These are phyloP conservation scores for Paecilomyces formosus DNA, from an alignment of 2,329 filamentous ascomycete species.

Conservation along the genomic window DNA sequence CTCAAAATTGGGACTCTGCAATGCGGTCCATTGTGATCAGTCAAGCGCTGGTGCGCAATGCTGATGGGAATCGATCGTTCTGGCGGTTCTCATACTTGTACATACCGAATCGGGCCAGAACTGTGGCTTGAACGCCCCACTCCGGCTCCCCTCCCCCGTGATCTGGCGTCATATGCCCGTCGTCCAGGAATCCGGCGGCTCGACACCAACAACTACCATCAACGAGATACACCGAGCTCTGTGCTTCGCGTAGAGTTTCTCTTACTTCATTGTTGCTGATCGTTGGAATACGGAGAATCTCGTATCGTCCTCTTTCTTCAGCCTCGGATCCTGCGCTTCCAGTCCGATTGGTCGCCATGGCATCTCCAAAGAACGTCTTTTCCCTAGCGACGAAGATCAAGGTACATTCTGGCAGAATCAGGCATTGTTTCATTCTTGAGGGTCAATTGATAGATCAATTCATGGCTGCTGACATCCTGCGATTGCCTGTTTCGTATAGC, in stretches of 20 bases:
- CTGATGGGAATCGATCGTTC: neutral
- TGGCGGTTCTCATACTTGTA: neutral
- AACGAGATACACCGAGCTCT: neutral
- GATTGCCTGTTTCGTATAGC: conserved; percentile 26
- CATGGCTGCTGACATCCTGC: neutral
- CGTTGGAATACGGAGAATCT: neutral
- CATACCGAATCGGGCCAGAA: neutral
- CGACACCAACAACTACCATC: neutral
- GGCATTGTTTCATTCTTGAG: neutral
- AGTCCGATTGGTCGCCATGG: neutral
- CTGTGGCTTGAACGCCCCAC: neutral
- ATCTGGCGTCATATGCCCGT: neutral
- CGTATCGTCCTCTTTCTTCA: neutral
- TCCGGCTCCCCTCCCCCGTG: neutral
- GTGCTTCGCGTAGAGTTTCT: neutral
- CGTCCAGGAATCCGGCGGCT: neutral
- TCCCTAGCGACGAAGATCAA: conserved; percentile 8
- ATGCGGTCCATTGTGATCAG: neutral
- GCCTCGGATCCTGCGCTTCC: neutral
- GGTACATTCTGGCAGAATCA: neutral
- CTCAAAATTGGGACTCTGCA: neutral
- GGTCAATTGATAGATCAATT: neutral
- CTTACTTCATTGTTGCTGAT: neutral
- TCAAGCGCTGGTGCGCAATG: neutral
- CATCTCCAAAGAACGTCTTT: conserved; percentile 3